Percentiles rank a stretch among this genome's conserved stretches.
phyloP scores from a whole-genome alignment of 2,329 filamentous ascomycete genomes.

The Stagonosporopsis chrysanthemi region DNA sequence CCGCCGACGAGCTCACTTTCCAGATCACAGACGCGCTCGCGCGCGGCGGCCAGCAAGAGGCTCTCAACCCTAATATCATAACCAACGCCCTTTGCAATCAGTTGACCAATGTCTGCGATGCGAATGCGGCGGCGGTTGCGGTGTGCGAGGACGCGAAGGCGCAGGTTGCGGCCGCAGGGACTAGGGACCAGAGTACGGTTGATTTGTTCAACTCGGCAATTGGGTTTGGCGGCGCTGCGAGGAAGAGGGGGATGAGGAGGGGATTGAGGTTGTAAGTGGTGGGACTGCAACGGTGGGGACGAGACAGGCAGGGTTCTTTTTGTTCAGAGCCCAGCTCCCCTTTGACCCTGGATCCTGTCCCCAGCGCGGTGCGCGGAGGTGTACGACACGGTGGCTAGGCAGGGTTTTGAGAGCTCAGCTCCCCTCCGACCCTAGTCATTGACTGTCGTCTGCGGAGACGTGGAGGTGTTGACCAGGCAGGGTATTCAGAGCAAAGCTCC shows the following conservation, averaged over 20 bases:
- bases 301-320: constrained; percentile 4
- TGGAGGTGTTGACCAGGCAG: neutral
- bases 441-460: neutral
- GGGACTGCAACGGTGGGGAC: neutral
- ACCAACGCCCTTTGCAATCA: constrained; percentile 76
- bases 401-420: constrained; percentile 8
- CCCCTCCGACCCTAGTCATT: constrained; percentile 6
- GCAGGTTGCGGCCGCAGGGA: constrained; percentile 56
- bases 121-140: constrained; percentile 65
- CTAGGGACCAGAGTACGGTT: constrained; percentile 51
- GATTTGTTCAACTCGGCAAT: constrained; percentile 52
- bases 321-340: constrained; percentile 3
- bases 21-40: constrained; percentile 69
- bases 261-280: constrained; percentile 26
- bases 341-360: neutral
- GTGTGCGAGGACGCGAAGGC: constrained; percentile 63
- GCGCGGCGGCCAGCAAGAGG: constrained; percentile 69
- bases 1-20: constrained; percentile 70
- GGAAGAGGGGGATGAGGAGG: constrained; percentile 31
- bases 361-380: neutral
- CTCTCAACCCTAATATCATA: constrained; percentile 76
- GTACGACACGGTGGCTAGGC: neutral
- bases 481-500: neutral
- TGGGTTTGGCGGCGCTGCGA: constrained; percentile 47
- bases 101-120: constrained; percentile 70